Evolutionary conservation across 1,284 basidiomycete genomes (phyloP).

Genomic region (Cutaneotrichosporon cutaneum): DNA sequence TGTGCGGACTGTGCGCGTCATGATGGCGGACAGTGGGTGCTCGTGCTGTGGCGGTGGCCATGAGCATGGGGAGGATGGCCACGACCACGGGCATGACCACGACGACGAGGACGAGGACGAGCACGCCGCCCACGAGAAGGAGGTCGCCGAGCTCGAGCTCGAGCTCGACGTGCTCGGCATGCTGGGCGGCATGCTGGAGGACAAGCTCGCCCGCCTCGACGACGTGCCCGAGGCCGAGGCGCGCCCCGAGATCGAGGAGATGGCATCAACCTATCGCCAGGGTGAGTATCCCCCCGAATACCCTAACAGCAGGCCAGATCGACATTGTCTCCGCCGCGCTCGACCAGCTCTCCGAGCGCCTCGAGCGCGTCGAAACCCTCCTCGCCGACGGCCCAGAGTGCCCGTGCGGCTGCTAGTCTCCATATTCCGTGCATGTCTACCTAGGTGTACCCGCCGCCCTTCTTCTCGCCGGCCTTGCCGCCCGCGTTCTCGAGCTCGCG

Average conservation of each 20-base stretch:
- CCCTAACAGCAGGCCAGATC: slow-evolving; percentile 31
- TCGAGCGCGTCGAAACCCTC: slow-evolving; percentile 38
- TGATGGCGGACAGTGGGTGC: slow-evolving; percentile 29
- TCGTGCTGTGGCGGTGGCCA: not conserved
- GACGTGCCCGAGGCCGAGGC: slow-evolving; percentile 40
- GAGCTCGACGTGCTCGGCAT: slow-evolving; percentile 57
- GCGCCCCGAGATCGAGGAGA: not conserved
- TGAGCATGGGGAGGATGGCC: slow-evolving; percentile 32
- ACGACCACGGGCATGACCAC: slow-evolving; percentile 61
- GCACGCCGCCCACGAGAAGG: slow-evolving; percentile 45
- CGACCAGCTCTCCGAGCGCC: slow-evolving; percentile 34
- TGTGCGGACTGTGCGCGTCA: slow-evolving; percentile 59
- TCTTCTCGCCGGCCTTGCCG: slow-evolving; percentile 12
- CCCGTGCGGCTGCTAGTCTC: slow-evolving; percentile 33
- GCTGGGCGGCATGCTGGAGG: slow-evolving; percentile 64
- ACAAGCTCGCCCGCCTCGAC: slow-evolving; percentile 52
- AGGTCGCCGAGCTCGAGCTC: slow-evolving; percentile 64
- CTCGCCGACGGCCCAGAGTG: slow-evolving; percentile 41
- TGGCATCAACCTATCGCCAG: not conserved
- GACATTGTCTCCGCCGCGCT: slow-evolving; percentile 36
- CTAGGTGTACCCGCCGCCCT: slow-evolving; percentile 20
- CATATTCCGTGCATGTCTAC: not conserved
- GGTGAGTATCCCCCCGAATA: not conserved
- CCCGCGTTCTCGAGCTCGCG: slow-evolving; percentile 27
- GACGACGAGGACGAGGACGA: slow-evolving; percentile 55